These are phyloP conservation scores for Phoma sp. DNA, from an alignment of 2,329 filamentous ascomycete genomes.

Conservation along the genomic window DNA sequence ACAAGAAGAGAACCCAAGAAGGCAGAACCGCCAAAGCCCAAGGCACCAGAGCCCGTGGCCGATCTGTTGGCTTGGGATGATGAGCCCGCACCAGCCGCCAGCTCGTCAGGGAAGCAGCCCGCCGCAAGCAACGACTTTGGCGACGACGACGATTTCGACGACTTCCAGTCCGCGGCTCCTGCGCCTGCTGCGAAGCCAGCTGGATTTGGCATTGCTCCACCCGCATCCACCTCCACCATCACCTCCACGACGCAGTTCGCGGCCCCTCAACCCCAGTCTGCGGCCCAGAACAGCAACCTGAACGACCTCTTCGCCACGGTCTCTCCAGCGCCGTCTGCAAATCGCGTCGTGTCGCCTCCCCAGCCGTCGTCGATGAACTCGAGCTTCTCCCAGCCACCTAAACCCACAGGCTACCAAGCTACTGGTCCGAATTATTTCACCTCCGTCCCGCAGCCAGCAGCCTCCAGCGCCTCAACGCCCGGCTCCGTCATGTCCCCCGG, in stretches of 20 bases:
- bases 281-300: constrained; percentile 79
- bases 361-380: constrained; percentile 47
- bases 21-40: constrained; percentile 74
- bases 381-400: constrained; percentile 56
- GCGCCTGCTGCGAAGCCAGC: constrained; percentile 68
- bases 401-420: constrained; percentile 74
- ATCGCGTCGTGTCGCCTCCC: constrained; percentile 62
- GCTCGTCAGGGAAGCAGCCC: constrained; percentile 55
- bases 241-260: constrained; percentile 74
- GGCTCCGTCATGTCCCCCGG: constrained; percentile 49
- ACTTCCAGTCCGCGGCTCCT: constrained; percentile 85
- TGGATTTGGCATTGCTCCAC: constrained; percentile 53
- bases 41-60: constrained; percentile 75
- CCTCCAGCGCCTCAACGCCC: constrained; percentile 51
- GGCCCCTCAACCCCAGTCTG: constrained; percentile 84
- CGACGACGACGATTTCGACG: constrained; percentile 93
- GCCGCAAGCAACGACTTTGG: constrained; percentile 53
- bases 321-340: constrained; percentile 69
- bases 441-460: constrained; percentile 65
- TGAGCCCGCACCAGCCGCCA: constrained; percentile 65
- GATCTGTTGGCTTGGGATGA: constrained; percentile 92
- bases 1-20: constrained; percentile 63
- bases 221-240: constrained; percentile 54
- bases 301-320: constrained; percentile 84
- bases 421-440: constrained; percentile 94